A percentile compares a stretch with the other conserved stretches of the same genome.
These are phyloP conservation scores for Camelina laxa DNA, from an alignment of 345 rosid genomes.

Conservation along the genomic window DNA sequence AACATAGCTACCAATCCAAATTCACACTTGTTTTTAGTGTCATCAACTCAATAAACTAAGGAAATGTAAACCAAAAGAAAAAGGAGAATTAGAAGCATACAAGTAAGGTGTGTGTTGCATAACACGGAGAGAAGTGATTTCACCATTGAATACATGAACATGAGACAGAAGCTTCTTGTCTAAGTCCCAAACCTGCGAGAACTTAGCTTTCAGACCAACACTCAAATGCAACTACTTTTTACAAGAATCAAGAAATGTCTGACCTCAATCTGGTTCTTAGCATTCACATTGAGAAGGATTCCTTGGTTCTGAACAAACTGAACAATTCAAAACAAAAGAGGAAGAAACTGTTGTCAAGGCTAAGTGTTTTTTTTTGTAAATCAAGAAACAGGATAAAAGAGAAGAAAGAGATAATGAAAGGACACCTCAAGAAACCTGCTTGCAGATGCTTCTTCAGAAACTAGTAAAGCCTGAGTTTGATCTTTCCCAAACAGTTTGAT, in stretches of 20 bases:
- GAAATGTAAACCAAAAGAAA: not conserved
- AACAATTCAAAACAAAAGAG: slow-evolving; percentile 8
- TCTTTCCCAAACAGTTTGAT: slow-evolving; percentile 80
- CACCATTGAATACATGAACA: slow-evolving; percentile 55
- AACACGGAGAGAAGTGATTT: slow-evolving; percentile 69
- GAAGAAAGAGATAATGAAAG: slow-evolving; percentile 25
- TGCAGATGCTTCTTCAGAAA: slow-evolving; percentile 61
- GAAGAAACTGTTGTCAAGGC: not conserved
- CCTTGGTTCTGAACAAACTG: slow-evolving; percentile 83
- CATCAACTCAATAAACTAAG: slow-evolving; percentile 24
- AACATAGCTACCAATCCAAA: slow-evolving; percentile 58
- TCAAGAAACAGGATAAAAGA: not conserved
- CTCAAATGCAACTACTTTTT: not conserved
- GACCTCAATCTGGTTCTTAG: slow-evolving; percentile 80
- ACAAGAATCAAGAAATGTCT: slow-evolving; percentile 31
- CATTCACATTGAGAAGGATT: slow-evolving; percentile 71
- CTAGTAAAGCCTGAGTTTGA: slow-evolving; percentile 69
- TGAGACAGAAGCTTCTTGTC: slow-evolving; percentile 66
- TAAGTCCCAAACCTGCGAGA: slow-evolving; percentile 79
- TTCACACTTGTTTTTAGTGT: slow-evolving; percentile 20
- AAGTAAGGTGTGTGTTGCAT: slow-evolving; percentile 65
- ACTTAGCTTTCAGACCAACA: slow-evolving; percentile 19
- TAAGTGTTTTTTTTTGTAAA: slow-evolving; percentile 6
- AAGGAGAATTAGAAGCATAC: slow-evolving; percentile 50
- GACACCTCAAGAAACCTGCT: slow-evolving; percentile 80